Percentiles rank a stretch among this genome's conserved stretches.
These are phyloP conservation scores for Arctostaphylos glauca DNA, from an alignment of 148 eudicot species.

Conservation along the genomic window DNA sequence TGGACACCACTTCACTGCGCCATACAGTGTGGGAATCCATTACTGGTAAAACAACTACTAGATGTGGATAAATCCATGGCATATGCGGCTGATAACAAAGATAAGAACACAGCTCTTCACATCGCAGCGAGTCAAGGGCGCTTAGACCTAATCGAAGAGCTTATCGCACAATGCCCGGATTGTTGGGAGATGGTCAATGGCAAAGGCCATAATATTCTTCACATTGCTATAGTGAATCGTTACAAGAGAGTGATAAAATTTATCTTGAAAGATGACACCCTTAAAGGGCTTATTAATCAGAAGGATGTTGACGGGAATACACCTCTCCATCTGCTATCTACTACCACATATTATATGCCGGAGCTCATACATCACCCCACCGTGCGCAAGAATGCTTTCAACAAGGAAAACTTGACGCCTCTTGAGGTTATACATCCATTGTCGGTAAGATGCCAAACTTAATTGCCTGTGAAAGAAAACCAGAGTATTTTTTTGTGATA, in stretches of 20 bases:
- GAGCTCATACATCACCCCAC: neutral
- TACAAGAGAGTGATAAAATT: neutral
- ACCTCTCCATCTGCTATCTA: conserved; percentile 24
- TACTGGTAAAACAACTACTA: neutral
- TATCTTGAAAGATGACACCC: neutral
- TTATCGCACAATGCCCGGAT: neutral
- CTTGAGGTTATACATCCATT: neutral
- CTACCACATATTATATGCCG: neutral
- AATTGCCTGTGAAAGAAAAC: too few relatives aligned
- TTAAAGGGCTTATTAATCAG: conserved; percentile 11
- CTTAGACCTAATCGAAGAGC: neutral
- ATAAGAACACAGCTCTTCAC: conserved; percentile 19
- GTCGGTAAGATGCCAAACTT: too few relatives aligned
- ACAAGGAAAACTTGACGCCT: conserved; percentile 20
- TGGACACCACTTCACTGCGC: conserved; percentile 25
- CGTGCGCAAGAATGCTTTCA: conserved; percentile 7
- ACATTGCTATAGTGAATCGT: conserved; percentile 4
- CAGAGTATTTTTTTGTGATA: too few relatives aligned
- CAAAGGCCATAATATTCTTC: conserved; percentile 17
- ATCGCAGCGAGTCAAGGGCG: conserved; percentile 18
- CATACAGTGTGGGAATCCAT: neutral
- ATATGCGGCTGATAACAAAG: neutral
- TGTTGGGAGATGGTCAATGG: conserved; percentile 4
- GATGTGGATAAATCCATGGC: neutral
- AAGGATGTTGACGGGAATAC: conserved; percentile 24